Evolutionary conservation across 2,329 filamentous ascomycete species (phyloP), one percentile per base, ranked within the genome.

Genomic region (Fusarium mangiferae): DNA sequence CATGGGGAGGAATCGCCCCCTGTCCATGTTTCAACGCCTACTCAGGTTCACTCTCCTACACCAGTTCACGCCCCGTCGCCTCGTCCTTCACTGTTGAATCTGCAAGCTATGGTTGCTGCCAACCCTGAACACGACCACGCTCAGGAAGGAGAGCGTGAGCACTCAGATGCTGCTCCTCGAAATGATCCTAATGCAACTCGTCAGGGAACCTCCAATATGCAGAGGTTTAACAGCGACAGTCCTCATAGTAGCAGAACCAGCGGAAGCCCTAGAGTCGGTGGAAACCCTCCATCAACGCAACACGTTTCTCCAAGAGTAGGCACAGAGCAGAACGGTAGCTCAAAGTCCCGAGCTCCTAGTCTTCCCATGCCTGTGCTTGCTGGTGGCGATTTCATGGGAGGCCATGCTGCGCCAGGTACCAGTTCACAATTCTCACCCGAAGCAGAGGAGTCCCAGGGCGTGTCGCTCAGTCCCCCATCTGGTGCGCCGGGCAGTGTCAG

Each of bases 381-480:
- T 48, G 49, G 70, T 28, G 51, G 58, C 51, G 35, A 56, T 39
- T 39, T 63, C 20, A 63, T 61, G 8, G 65, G 42, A 30, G 63
- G 42, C 30, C 48, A 58, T 33, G 48, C 48, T 28, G 42, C 49
- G 28, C 35, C 24, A 9, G 38, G 41, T n/a, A 26, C 22, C n/a
- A 57, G 60, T 22, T 42, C 39, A 39, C 62, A 58, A 8, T 28
- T 45, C 24, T 62, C 39, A 3, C 39, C 56, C 3, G 60, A 51
- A 39, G 39, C 26, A 35, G 68, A 73, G 15, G 69, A 66, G 14
- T 67, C 69, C 6, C 64, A 66, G 5, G 62, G 60, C 18, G 67
- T 76, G 28, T 74, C 75, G 10, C 63, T 75, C 15, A 77, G 68
- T 45, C 76, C 74, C 26, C 66, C 72, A 15, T 57, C 58, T n/a